Conservation (phyloP, 208 protist species). For the Wallacemonas rigidus region DNA sequence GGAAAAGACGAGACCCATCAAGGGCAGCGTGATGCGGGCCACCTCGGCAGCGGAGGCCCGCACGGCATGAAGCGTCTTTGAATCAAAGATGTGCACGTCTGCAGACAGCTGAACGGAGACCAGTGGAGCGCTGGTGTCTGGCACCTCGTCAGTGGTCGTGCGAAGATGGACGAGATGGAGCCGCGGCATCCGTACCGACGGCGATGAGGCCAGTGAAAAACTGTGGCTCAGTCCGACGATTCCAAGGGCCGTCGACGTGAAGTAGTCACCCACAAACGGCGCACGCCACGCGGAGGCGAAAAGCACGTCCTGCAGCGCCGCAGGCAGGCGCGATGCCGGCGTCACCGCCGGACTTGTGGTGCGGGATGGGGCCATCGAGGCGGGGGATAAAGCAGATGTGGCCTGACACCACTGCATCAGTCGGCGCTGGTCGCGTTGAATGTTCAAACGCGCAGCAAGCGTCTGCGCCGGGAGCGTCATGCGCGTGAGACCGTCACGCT, state of each 20-base stretch:
- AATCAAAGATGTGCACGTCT: too few species aligned
- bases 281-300: not conserved
- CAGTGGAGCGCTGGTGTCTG: too few species aligned
- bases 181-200: too few species aligned
- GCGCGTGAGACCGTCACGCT: not conserved
- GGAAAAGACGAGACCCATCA: constrained; percentile 7
- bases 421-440: not conserved
- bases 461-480: not conserved
- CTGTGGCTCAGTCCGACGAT: too few species aligned
- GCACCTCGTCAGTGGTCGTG: too few species aligned
- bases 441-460: not conserved
- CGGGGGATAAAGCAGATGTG: not conserved
- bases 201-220: too few species aligned
- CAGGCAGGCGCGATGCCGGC: not conserved
- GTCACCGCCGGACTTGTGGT: too few species aligned
- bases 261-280: constrained; percentile 15
- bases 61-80: too few species aligned
- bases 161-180: too few species aligned
- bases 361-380: not conserved
- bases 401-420: constrained; percentile 4
- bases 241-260: not conserved
- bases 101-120: too few species aligned
- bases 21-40: not conserved
- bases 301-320: not conserved
- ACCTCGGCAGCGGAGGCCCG: too few species aligned